Conservation (phyloP, 1,139 yeast species). For the Suhomyces taliae region DNA sequence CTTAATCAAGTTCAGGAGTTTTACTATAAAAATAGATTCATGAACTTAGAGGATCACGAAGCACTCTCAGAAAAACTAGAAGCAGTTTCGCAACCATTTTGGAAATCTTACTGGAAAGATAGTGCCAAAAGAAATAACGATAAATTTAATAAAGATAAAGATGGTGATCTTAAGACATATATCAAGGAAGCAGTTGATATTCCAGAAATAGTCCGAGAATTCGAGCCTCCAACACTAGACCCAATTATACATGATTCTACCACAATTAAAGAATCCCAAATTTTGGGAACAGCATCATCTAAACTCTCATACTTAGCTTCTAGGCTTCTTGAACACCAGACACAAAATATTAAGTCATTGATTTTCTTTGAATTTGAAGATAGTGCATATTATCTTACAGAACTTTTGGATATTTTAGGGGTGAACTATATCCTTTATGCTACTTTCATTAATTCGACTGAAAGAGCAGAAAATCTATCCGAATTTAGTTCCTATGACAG, state of each 20-base stretch:
- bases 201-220: conserved; percentile 12
- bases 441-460: conserved; percentile 50
- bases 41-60: conserved; percentile 26
- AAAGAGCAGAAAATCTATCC: conserved; percentile 54
- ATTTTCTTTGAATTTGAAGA: conserved; percentile 74
- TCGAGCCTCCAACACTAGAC: background rate
- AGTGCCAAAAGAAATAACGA: conserved; percentile 34
- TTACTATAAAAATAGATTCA: conserved; percentile 52
- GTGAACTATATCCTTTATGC: conserved; percentile 63
- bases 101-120: conserved; percentile 54
- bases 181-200: conserved; percentile 12
- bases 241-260: background rate
- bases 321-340: conserved; percentile 52
- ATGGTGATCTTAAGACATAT: conserved; percentile 5
- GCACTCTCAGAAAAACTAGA: conserved; percentile 29
- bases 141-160: conserved; percentile 29
- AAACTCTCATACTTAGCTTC: conserved; percentile 61
- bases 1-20: conserved; percentile 52
- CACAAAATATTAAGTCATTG: conserved; percentile 49
- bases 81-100: conserved; percentile 41
- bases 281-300: conserved; percentile 60
- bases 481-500: conserved; percentile 46
- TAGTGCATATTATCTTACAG: conserved; percentile 66
- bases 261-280: conserved; percentile 31
- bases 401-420: conserved; percentile 61